A percentile compares a stretch with the other conserved stretches of the same genome.
These are phyloP conservation scores for Colletotrichum noveboracense DNA, from an alignment of 2,329 filamentous ascomycete species.

Conservation along the genomic window DNA sequence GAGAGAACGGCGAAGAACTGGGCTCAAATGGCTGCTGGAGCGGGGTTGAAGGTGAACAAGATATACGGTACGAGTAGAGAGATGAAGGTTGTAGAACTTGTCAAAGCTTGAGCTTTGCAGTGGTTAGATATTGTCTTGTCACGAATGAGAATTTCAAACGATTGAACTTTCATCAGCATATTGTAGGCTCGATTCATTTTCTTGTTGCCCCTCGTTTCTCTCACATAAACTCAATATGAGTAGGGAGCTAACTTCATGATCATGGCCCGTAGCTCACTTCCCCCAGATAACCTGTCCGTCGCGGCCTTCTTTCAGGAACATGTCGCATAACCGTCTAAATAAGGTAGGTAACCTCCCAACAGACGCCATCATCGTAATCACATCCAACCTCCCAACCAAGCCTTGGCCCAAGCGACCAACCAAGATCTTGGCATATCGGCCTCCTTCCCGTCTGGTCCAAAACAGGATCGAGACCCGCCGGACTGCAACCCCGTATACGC, in stretches of 20 bases:
- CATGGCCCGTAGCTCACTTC: background rate
- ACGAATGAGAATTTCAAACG: rapidly evolving
- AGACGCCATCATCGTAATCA: background rate
- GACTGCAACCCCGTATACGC: background rate
- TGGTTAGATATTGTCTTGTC: background rate
- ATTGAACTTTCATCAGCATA: rapidly evolving
- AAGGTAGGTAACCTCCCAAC: background rate
- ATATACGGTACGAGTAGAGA: constrained; percentile 3
- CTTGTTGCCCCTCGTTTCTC: background rate
- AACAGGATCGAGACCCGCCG: background rate
- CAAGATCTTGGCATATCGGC: background rate
- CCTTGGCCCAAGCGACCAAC: background rate
- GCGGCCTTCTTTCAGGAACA: background rate
- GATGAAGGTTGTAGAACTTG: background rate
- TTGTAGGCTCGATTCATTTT: background rate
- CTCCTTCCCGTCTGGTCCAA: background rate
- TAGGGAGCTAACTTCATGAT: background rate
- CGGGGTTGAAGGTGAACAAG: constrained; percentile 29
- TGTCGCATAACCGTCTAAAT: background rate
- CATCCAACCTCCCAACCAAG: background rate
- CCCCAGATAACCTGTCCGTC: background rate
- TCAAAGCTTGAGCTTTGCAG: background rate
- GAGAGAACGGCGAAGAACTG: constrained; percentile 32
- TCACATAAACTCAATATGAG: background rate
- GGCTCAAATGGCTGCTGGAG: constrained; percentile 22